Conservation (phyloP, 75 land plant species). For the Azolla pinnata region DNA sequence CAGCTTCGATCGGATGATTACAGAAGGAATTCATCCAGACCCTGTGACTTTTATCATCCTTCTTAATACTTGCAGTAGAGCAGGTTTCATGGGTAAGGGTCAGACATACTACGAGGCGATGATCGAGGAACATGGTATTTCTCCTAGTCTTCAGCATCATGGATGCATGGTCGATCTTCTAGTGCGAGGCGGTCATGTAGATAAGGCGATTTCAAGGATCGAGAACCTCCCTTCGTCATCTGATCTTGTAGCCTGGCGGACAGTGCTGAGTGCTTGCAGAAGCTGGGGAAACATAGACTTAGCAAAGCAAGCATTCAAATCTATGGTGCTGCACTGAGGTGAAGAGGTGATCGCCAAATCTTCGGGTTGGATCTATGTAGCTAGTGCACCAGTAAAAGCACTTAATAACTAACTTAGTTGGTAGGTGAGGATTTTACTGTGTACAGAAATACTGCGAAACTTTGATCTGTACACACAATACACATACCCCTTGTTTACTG, state of each 20-base stretch:
- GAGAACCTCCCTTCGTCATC: neutral
- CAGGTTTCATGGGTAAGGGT: neutral
- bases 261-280: neutral
- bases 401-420: too few species aligned
- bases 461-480: too few species aligned
- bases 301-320: neutral
- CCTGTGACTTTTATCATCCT: conserved; percentile 40
- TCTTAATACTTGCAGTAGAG: conserved; percentile 38
- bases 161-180: conserved; percentile 1
- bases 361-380: too few species aligned
- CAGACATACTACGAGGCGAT: conserved; percentile 2
- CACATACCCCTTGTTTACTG: too few species aligned
- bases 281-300: neutral
- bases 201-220: neutral
- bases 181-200: neutral
- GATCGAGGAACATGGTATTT: neutral
- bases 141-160: neutral
- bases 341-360: too few species aligned
- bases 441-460: too few species aligned
- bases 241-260: neutral
- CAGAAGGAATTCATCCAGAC: conserved; percentile 24
- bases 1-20: conserved; percentile 31
- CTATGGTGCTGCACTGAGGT: too few species aligned
- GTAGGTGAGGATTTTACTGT: too few species aligned
- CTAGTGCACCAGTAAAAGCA: too few species aligned